Percentiles rank a stretch among this genome's conserved stretches.
phyloP scores from a whole-genome alignment of 371 early-diverging fungal species.

The Gilbertella persicaria region DNA sequence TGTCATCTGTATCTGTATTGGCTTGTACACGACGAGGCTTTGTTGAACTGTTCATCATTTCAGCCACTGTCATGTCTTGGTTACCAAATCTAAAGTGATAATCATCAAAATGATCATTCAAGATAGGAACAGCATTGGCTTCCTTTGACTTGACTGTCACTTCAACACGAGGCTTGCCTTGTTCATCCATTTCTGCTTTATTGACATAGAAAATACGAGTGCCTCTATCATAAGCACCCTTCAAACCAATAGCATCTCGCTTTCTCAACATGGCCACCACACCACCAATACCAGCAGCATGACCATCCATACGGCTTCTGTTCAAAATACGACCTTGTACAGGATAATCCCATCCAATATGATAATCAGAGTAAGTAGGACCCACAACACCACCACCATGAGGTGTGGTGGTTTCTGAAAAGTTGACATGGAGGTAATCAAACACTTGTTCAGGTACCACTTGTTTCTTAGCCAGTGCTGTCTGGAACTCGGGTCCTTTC shows the following conservation, averaged over 20 bases:
- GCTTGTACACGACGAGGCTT: conserved; percentile 6
- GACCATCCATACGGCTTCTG: conserved; percentile 25
- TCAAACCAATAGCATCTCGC: conserved; percentile 27
- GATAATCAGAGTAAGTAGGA: conserved; percentile 38
- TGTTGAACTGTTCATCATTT: conserved; percentile 20
- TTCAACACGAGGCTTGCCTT: conserved; percentile 63
- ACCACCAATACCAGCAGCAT: conserved; percentile 72
- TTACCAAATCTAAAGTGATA: background rate
- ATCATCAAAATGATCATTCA: conserved; percentile 21
- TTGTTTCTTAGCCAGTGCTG: conserved; percentile 40
- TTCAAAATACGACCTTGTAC: conserved; percentile 77
- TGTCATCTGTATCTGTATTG: conserved; percentile 13
- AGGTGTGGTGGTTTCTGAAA: conserved; percentile 13
- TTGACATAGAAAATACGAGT: conserved; percentile 66
- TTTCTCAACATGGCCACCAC: conserved; percentile 59
- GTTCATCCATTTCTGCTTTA: conserved; percentile 58
- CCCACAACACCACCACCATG: conserved; percentile 31
- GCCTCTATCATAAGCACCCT: conserved; percentile 28
- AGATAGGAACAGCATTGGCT: conserved; percentile 12
- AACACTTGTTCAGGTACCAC: conserved; percentile 37
- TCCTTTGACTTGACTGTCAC: conserved; percentile 24
- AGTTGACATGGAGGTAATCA: conserved; percentile 30
- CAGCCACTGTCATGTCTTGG: conserved; percentile 15
- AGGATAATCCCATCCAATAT: conserved; percentile 40
- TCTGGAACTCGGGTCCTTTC: conserved; percentile 58